Percentiles rank a stretch among this genome's conserved stretches.
Conservation (phyloP, 2,329 filamentous ascomycete species). For the Oidium heveae region DNA sequence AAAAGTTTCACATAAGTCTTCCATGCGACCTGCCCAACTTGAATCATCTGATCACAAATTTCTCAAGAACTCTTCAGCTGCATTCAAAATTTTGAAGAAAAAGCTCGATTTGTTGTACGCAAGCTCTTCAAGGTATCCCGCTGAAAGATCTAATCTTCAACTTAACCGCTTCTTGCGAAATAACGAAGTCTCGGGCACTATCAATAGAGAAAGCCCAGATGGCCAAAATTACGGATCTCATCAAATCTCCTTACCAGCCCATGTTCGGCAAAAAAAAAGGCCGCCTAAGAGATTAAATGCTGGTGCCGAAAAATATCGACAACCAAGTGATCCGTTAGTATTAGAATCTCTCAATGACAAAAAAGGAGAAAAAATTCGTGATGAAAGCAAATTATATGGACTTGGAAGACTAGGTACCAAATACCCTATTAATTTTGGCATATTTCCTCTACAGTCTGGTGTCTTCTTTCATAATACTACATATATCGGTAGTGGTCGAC, state of each 20-base stretch:
- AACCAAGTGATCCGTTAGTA: slow-evolving; percentile 12
- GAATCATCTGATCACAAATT: slow-evolving; percentile 20
- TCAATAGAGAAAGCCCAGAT: slow-evolving; percentile 1
- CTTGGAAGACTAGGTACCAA: slow-evolving; percentile 33
- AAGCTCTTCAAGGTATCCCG: slow-evolving; percentile 14
- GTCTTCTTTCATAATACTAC: slow-evolving; percentile 35
- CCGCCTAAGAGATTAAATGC: slow-evolving; percentile 12
- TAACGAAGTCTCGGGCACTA: slow-evolving; percentile 5
- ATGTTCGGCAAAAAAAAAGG: slow-evolving; percentile 6
- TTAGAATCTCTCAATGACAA: slow-evolving; percentile 6
- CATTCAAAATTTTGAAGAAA: slow-evolving; percentile 26
- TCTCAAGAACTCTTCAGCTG: slow-evolving; percentile 11
- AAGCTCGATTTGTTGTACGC: slow-evolving; percentile 29
- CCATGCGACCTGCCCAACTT: slow-evolving; percentile 26
- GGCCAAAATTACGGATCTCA: background rate
- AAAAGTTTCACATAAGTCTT: background rate
- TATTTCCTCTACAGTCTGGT: slow-evolving; percentile 29
- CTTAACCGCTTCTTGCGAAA: slow-evolving; percentile 16
- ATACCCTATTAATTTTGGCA: slow-evolving; percentile 36
- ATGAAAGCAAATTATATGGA: slow-evolving; percentile 20
- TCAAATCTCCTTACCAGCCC: background rate
- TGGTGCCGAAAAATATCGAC: slow-evolving; percentile 13
- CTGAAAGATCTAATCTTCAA: slow-evolving; percentile 11
- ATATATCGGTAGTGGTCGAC: slow-evolving; percentile 27
- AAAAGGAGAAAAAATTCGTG: slow-evolving; percentile 4